Evolutionary conservation across 2,329 filamentous ascomycete species (phyloP).

Genomic region (Nemania serpens): DNA sequence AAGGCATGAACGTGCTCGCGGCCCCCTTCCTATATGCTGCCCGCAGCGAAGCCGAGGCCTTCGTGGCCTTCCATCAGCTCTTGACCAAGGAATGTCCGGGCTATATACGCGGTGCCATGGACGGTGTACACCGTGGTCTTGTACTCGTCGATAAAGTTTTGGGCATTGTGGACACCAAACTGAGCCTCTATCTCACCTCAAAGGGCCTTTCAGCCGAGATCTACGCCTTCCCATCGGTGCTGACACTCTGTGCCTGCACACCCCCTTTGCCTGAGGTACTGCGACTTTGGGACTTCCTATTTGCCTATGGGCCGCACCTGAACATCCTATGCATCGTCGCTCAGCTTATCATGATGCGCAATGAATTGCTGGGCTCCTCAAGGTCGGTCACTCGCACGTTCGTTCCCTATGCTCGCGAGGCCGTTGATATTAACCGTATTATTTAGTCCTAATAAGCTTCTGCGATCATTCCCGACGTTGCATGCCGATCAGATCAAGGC

Average conservation of each 20-base stretch:
- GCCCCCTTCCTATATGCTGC: conserved; percentile 95
- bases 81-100: conserved; percentile 88
- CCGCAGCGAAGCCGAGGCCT: conserved; percentile 92
- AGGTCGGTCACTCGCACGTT: conserved; percentile 61
- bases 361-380: conserved; percentile 79
- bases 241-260: conserved; percentile 94
- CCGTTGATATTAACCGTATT: conserved; percentile 9
- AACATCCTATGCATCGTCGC: conserved; percentile 97
- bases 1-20: conserved; percentile 98
- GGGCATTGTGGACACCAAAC: conserved; percentile 85
- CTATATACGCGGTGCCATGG: conserved; percentile 95
- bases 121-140: conserved; percentile 91
- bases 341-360: conserved; percentile 85
- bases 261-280: conserved; percentile 92
- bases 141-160: conserved; percentile 91
- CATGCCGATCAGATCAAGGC: conserved; percentile 84
- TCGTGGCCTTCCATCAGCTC: conserved; percentile 85
- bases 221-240: conserved; percentile 92
- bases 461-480: conserved; percentile 84
- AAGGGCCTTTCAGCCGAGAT: conserved; percentile 92
- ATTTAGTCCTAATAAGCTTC: conserved; percentile 84
- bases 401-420: background rate
- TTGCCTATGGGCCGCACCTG: conserved; percentile 91
- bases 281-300: conserved; percentile 94
- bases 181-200: conserved; percentile 80